These are phyloP conservation scores for Wickerhamiella dianesei DNA, from an alignment of 805 yeast species.

Conservation along the genomic window DNA sequence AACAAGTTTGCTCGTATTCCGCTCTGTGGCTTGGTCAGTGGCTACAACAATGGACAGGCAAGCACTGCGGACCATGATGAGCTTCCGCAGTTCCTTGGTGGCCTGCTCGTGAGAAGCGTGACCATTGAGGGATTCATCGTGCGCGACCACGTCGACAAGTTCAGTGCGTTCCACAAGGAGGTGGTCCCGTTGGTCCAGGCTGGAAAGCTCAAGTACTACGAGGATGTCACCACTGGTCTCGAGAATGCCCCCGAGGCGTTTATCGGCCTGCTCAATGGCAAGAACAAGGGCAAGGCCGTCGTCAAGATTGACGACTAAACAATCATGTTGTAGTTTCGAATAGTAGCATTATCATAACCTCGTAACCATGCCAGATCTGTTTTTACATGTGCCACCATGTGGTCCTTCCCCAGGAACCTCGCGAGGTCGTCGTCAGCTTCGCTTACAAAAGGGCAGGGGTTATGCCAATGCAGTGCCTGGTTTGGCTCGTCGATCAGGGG, in stretches of 20 bases:
- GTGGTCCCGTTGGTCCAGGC: slow-evolving; percentile 5
- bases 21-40: slow-evolving; percentile 53
- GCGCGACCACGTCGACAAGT: slow-evolving; percentile 30
- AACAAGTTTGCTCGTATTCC: slow-evolving; percentile 29
- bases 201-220: slow-evolving; percentile 10
- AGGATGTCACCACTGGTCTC: slow-evolving; percentile 14
- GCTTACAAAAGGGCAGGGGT: no score
- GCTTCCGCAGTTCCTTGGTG: slow-evolving; percentile 22
- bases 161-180: slow-evolving; percentile 10
- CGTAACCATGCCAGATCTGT: no score
- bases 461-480: no score
- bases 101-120: slow-evolving; percentile 38
- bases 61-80: slow-evolving; percentile 24
- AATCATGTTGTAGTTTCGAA: no score
- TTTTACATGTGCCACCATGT: no score
- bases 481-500: no score
- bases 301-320: slow-evolving; percentile 6
- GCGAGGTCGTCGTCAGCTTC: no score
- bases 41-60: slow-evolving; percentile 34
- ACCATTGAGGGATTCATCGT: slow-evolving; percentile 42
- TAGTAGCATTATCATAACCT: no score
- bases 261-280: slow-evolving; percentile 13
- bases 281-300: slow-evolving; percentile 15
- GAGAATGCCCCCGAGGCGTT: slow-evolving; percentile 12
- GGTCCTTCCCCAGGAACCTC: no score